phyloP scores from a whole-genome alignment of 805 yeast species.

The Scheffersomyces spartinae region DNA sequence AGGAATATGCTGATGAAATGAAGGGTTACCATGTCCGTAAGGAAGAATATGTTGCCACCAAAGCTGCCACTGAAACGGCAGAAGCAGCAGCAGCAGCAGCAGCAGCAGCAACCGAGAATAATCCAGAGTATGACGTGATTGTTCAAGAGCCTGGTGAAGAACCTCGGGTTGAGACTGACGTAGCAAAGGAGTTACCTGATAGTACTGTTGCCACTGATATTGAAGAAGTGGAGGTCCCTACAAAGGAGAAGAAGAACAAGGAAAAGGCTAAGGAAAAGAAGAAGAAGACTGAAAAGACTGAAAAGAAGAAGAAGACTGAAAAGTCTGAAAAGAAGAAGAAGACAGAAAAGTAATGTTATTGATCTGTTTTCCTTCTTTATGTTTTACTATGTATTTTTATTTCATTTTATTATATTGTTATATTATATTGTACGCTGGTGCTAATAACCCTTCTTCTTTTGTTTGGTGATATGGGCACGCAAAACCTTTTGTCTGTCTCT shows the following conservation, averaged over 20 bases:
- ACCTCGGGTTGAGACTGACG: conserved; percentile 1
- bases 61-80: too few species aligned
- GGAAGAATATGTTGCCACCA: conserved; percentile 22
- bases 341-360: neutral
- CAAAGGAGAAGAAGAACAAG: conserved; percentile 7
- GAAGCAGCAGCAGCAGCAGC: conserved; percentile 7
- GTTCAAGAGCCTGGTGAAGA: conserved; percentile 3
- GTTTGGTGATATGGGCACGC: conserved; percentile 78
- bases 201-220: neutral
- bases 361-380: neutral
- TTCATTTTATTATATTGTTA: neutral
- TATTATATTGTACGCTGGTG: neutral
- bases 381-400: neutral
- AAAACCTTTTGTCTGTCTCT: conserved; percentile 83
- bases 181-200: too few species aligned
- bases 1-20: conserved; percentile 26
- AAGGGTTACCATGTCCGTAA: conserved; percentile 19
- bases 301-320: conserved; percentile 9
- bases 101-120: conserved; percentile 3
- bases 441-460: conserved; percentile 74
- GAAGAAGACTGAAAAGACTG: conserved; percentile 6
- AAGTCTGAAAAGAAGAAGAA: conserved; percentile 7
- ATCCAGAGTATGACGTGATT: neutral
- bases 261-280: conserved; percentile 16
- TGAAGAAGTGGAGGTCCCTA: neutral